phyloP scores from a whole-genome alignment of 306 rosid genomes.

The Boehmeria nivea region DNA sequence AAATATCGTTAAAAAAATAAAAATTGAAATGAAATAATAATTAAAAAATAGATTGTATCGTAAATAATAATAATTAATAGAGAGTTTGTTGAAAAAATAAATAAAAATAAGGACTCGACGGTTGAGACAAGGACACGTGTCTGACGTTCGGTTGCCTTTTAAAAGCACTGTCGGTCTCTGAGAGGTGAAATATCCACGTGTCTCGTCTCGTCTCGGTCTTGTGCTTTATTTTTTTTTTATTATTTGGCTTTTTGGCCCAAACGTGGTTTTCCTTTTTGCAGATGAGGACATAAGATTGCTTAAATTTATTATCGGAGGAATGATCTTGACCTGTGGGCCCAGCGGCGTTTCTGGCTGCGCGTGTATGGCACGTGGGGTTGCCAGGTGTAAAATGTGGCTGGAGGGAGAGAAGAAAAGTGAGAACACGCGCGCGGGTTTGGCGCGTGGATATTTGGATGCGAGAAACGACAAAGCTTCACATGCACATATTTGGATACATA shows the following conservation, averaged over 20 bases:
- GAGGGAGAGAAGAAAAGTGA: not conserved
- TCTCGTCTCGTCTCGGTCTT: no score
- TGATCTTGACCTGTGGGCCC: not conserved
- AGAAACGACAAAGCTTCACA: not conserved
- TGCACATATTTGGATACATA: slow-evolving; percentile 12
- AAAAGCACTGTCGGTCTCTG: not conserved
- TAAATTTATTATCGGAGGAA: no score
- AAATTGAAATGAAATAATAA: no score
- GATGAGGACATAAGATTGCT: no score
- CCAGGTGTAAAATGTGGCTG: not conserved
- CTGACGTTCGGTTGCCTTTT: not conserved
- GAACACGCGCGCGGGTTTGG: not conserved
- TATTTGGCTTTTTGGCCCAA: no score
- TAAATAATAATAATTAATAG: no score
- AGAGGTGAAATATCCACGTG: not conserved
- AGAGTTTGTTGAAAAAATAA: no score
- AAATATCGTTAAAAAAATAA: no score
- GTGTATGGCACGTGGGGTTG: not conserved
- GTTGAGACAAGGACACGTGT: not conserved
- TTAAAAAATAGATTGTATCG: no score
- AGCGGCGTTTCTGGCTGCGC: not conserved
- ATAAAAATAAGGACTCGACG: not conserved
- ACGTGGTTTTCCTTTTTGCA: not conserved
- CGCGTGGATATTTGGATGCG: not conserved
- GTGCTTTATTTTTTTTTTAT: not conserved